Conservation (phyloP, 139 green algal species). For the Tetraselmis chui region DNA sequence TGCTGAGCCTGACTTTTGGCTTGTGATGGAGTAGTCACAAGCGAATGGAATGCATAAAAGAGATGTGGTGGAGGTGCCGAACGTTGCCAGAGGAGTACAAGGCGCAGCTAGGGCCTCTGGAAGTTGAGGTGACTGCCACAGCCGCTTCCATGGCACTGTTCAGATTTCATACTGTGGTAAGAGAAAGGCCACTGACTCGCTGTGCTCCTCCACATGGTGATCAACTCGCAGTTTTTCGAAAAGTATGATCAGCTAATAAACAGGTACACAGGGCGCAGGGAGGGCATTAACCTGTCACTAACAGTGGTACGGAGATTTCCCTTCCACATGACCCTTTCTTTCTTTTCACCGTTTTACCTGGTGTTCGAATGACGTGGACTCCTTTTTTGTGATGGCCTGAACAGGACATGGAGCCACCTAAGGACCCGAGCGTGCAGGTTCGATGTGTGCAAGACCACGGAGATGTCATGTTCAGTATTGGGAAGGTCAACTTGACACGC, state of each 20-base stretch:
- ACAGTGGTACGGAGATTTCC: constrained; percentile 27
- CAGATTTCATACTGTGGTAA: not conserved
- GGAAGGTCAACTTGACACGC: constrained; percentile 27
- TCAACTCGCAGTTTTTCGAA: constrained; percentile 15
- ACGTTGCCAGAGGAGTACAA: constrained; percentile 33
- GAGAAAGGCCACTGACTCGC: not conserved
- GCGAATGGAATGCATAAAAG: constrained; percentile 35
- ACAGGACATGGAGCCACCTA: constrained; percentile 39
- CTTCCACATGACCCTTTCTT: constrained; percentile 7
- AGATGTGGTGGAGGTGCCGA: constrained; percentile 40
- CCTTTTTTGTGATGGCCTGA: not conserved
- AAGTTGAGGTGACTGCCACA: constrained; percentile 28
- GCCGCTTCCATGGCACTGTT: not conserved
- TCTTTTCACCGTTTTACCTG: too few relatives aligned
- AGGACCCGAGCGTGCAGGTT: constrained; percentile 46
- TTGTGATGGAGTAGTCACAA: constrained; percentile 40
- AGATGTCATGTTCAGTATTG: constrained; percentile 37
- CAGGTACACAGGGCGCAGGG: constrained; percentile 35
- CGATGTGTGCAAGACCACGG: constrained; percentile 40
- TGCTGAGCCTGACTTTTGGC: too few relatives aligned
- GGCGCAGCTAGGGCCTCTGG: constrained; percentile 31
- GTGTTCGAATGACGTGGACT: too few relatives aligned
- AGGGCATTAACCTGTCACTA: constrained; percentile 38
- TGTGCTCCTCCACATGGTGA: not conserved
- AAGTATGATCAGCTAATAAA: constrained; percentile 38